phyloP scores from a whole-genome alignment of 2,329 filamentous ascomycete genomes.

The Septoria linicola region DNA sequence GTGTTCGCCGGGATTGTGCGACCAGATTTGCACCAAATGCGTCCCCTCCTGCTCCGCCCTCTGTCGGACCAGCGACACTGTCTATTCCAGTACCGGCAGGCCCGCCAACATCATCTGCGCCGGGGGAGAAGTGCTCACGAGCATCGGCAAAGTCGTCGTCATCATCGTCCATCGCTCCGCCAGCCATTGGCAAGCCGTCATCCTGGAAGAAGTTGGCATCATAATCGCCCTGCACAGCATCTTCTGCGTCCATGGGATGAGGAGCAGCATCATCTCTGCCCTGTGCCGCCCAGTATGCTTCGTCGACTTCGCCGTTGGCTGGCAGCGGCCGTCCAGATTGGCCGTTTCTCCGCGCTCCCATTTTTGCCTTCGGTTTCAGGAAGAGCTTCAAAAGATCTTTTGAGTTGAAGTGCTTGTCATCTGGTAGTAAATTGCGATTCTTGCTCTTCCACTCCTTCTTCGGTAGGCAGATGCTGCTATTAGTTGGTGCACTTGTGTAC shows the following conservation, averaged over 20 bases:
- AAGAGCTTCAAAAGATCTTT: conserved; percentile 85
- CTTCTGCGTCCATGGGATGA: conserved; percentile 42
- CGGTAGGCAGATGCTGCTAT: conserved; percentile 76
- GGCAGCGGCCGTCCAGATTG: conserved; percentile 40
- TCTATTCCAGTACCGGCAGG: conserved; percentile 35
- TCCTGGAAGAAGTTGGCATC: conserved; percentile 98
- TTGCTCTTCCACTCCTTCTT: conserved; percentile 97
- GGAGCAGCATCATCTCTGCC: conserved; percentile 34
- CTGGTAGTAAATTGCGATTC: conserved; percentile 85
- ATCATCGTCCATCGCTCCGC: conserved; percentile 64
- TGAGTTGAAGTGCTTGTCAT: conserved; percentile 98
- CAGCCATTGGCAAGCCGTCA: conserved; percentile 67
- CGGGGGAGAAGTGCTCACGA: conserved; percentile 72
- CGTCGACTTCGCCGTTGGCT: conserved; percentile 75
- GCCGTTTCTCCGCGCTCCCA: conserved; percentile 63
- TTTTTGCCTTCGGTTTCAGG: conserved; percentile 86
- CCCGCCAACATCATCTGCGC: conserved; percentile 50
- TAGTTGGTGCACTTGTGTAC: conserved; percentile 77
- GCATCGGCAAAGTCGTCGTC: conserved; percentile 77
- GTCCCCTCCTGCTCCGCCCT: conserved; percentile 43
- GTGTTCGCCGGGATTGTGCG: conserved; percentile 58
- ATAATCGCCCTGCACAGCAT: conserved; percentile 74
- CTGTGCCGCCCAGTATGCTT: conserved; percentile 89
- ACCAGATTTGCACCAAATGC: conserved; percentile 63
- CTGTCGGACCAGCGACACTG: conserved; percentile 38